Evolutionary conservation across 139 green algal species (phyloP).

Genomic region (Auxenochlorella protothecoides): DNA sequence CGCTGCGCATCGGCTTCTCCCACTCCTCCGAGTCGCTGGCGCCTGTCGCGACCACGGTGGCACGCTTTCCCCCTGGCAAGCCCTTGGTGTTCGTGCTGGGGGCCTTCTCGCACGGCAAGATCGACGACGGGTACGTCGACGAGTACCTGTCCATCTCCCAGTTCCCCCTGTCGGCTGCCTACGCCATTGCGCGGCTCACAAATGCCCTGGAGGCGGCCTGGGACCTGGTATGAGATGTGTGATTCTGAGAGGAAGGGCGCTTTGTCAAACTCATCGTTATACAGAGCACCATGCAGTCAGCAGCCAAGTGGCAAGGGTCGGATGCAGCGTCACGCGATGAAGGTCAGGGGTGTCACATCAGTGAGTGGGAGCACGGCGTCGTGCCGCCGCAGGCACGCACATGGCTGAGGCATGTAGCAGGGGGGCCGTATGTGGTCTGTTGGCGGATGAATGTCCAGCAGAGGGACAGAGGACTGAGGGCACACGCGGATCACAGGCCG

Average conservation of each 20-base stretch:
- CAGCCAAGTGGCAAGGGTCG: too few relatives aligned
- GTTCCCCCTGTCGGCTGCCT: slow-evolving; percentile 85
- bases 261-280: background rate
- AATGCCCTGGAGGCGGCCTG: slow-evolving; percentile 84
- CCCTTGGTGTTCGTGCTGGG: slow-evolving; percentile 83
- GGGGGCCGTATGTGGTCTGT: too few relatives aligned
- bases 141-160: slow-evolving; percentile 75
- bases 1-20: slow-evolving; percentile 71
- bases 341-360: too few relatives aligned
- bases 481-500: too few relatives aligned
- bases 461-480: too few relatives aligned
- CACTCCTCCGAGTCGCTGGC: slow-evolving; percentile 28
- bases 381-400: too few relatives aligned
- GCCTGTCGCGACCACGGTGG: slow-evolving; percentile 20
- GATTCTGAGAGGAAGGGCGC: background rate
- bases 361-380: too few relatives aligned
- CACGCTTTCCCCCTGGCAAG: slow-evolving; percentile 24
- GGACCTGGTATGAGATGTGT: slow-evolving; percentile 52
- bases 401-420: too few relatives aligned
- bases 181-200: slow-evolving; percentile 72
- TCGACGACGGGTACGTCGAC: slow-evolving; percentile 79
- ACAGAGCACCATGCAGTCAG: too few relatives aligned
- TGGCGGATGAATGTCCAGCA: too few relatives aligned
- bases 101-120: slow-evolving; percentile 84
- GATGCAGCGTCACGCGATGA: too few relatives aligned